Percentiles rank a stretch among this genome's conserved stretches.
Evolutionary conservation across 2,329 filamentous ascomycete species (phyloP).

Genomic region (Trichoderma lentiforme): DNA sequence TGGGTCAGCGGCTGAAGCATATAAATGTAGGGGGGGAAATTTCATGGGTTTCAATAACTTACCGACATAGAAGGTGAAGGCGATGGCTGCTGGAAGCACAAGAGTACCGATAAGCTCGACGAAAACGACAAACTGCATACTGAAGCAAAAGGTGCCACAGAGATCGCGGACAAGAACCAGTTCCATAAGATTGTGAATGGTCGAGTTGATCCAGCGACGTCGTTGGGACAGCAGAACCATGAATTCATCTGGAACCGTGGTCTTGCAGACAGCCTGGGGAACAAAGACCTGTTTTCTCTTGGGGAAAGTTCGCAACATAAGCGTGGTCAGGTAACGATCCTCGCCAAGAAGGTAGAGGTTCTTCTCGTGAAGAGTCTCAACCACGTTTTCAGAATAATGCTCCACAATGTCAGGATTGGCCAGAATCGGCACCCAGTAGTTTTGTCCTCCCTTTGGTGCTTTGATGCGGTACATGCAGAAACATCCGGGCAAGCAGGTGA

Average conservation of each 20-base stretch:
- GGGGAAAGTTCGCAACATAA: conserved; percentile 98
- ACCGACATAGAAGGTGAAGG: conserved; percentile 95
- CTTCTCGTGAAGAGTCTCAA: conserved; percentile 97
- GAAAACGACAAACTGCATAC: conserved; percentile 98
- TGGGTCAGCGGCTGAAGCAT: neutral
- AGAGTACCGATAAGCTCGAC: conserved; percentile 93
- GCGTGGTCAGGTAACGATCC: conserved; percentile 90
- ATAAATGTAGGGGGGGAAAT: too few species aligned
- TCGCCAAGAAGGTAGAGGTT: conserved; percentile 88
- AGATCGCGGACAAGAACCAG: conserved; percentile 91
- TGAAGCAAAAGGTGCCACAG: conserved; percentile 98
- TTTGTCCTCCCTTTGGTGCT: conserved; percentile 94
- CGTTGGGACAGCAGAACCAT: conserved; percentile 89
- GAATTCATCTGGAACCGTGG: conserved; percentile 90
- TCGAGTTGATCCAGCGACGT: conserved; percentile 98
- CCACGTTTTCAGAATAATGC: conserved; percentile 98
- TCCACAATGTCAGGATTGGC: conserved; percentile 98
- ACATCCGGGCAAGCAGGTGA: conserved; percentile 95
- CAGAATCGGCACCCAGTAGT: conserved; percentile 98
- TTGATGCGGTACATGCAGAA: conserved; percentile 99
- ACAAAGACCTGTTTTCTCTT: conserved; percentile 99
- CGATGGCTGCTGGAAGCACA: conserved; percentile 91
- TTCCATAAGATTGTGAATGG: conserved; percentile 98
- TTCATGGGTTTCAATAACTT: conserved; percentile 42
- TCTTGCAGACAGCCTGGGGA: conserved; percentile 98